Base-by-base conservation (phyloP, 2,329 filamentous ascomycete species). In the Cadophora gregata region DNA sequence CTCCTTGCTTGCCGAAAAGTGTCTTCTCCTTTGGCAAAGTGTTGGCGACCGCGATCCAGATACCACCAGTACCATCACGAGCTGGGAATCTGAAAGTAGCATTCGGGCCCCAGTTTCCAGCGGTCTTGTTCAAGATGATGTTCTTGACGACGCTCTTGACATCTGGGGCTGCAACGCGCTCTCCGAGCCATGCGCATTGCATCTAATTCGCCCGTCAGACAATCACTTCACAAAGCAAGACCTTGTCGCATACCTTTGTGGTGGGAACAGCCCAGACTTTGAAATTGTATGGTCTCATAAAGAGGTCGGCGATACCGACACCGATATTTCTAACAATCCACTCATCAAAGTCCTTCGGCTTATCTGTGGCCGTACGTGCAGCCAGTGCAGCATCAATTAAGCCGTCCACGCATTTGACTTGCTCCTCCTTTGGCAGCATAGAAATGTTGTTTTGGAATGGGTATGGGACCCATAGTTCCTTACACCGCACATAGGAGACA, bases 391-490 rank as follows among this genome's bases (percentile, higher is more conserved):
- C 92, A 80, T 99, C 95, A 74, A 99, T 97, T 85, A 99, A 89
- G 72, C 95, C 95, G 74, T 98, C 93, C 76, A 99, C 90, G 80
- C 93, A 96, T 78, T 87, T 90, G 73, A 97, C 93, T 84, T 99
- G 94, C 77, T 99, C 96, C 73, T 97, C 93, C 86, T 97, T 97
- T 80, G 93, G 92, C 78, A 99, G 84, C 90, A 97, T 95, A 77
- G 96, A 97, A 79, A 99, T 95, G 86, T 99, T 99, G 89, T 98
- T 99, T 85, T 99, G 96, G 90, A 99, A 97, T 71, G 96, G 96
- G 83, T 99, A 99, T 63, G 96, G 95, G 66, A 99, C 96, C 96
- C 96, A 99, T 78, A 93, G 86, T 73, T 87, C 86, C 89, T 97
- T 95, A 90, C 93, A 97, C 79, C 96, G 94, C 75, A 99, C 95